phyloP scores from a whole-genome alignment of 257 asterid genomes.

The Gentiana straminea region DNA sequence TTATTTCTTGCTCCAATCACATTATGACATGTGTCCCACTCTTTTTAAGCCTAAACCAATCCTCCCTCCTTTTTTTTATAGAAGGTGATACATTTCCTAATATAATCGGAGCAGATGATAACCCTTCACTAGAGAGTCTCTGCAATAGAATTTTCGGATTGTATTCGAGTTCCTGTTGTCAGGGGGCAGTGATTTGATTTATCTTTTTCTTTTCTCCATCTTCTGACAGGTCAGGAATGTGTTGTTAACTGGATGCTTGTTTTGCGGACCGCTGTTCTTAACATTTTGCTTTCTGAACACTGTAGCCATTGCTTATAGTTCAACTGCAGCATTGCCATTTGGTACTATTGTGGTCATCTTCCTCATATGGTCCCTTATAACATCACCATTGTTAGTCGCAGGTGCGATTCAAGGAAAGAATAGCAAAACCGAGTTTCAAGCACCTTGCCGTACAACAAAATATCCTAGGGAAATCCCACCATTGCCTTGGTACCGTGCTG shows the following conservation, averaged over 20 bases:
- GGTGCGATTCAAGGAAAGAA: constrained; percentile 91
- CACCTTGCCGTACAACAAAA: constrained; percentile 78
- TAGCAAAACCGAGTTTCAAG: constrained; percentile 81
- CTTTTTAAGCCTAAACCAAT: no score
- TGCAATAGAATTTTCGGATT: no score
- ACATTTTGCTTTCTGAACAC: constrained; percentile 75
- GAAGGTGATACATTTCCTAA: no score
- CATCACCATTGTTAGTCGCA: constrained; percentile 69
- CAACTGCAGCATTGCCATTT: constrained; percentile 84
- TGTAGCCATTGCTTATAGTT: constrained; percentile 74
- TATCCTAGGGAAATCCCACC: constrained; percentile 82
- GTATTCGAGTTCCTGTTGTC: neutral
- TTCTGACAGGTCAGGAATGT: constrained; percentile 57
- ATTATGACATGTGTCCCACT: no score
- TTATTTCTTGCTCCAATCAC: no score
- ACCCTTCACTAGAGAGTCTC: no score
- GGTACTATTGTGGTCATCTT: constrained; percentile 78
- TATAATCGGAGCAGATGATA: no score
- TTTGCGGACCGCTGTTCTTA: constrained; percentile 75
- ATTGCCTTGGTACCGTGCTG: constrained; percentile 73
- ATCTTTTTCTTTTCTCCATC: neutral
- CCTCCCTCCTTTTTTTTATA: no score
- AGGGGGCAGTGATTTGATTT: neutral
- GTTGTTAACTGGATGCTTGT: constrained; percentile 57
- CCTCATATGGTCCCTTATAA: constrained; percentile 81